Evolutionary conservation across 139 green algal genomes (phyloP).

Genomic region (Pseudopediastrum boryanum): DNA sequence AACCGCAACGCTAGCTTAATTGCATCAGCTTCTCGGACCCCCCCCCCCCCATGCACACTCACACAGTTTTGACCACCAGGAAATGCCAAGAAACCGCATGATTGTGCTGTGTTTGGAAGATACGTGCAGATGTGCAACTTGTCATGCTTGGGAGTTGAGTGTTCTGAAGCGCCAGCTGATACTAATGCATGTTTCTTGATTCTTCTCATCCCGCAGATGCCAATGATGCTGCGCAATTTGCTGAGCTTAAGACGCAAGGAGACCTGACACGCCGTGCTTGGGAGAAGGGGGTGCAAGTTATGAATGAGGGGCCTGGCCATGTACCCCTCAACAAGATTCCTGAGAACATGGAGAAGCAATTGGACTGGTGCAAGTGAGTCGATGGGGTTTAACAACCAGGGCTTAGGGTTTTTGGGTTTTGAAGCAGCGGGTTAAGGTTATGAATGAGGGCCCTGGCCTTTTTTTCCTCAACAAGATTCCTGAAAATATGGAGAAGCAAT

Average conservation of each 20-base stretch:
- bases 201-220: constrained; percentile 69
- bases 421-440: constrained; percentile 68
- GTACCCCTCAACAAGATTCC: constrained; percentile 96
- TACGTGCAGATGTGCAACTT: background rate
- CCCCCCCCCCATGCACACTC: no score
- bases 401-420: background rate
- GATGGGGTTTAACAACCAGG: background rate
- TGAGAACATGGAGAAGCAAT: constrained; percentile 89
- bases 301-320: constrained; percentile 96
- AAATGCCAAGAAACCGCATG: no score
- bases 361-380: constrained; percentile 45
- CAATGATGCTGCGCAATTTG: constrained; percentile 96
- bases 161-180: background rate
- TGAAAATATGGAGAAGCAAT: constrained; percentile 91
- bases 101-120: no score
- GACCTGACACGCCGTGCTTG: constrained; percentile 93
- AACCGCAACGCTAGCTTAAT: no score
- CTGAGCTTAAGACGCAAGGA: constrained; percentile 94
- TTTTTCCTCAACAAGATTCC: constrained; percentile 97
- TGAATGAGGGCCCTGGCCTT: constrained; percentile 97
- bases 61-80: no score
- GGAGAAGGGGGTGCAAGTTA: constrained; percentile 94
- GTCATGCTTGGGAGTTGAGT: background rate
- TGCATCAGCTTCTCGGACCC: no score
- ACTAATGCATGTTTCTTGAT: constrained; percentile 2